A percentile compares a stretch with the other conserved stretches of the same genome.
Evolutionary conservation across 257 asterid genomes (phyloP).

Genomic region (Ophiorrhiza pumila): DNA sequence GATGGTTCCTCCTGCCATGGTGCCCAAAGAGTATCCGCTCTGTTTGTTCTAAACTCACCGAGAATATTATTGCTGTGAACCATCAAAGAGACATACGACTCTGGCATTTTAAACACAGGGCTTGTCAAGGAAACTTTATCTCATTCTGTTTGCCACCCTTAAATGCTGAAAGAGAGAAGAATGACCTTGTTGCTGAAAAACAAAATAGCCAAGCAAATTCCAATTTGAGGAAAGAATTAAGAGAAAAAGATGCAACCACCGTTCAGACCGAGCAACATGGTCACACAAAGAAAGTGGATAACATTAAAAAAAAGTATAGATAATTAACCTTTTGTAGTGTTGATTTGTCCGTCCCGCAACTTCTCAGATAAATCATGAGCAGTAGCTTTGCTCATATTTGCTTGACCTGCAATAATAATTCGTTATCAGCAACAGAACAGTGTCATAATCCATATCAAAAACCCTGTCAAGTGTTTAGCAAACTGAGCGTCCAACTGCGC

Average conservation of each 20-base stretch:
- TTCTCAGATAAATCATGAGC: constrained; percentile 58
- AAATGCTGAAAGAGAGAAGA: constrained; percentile 99
- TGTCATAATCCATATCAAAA: background rate
- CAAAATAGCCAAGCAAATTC: constrained; percentile 22
- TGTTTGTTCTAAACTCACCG: background rate
- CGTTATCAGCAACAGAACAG: constrained; percentile 5
- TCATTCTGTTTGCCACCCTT: constrained; percentile 72
- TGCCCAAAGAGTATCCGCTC: background rate
- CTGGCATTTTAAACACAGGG: background rate
- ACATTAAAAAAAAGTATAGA: background rate
- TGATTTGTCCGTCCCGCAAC: constrained; percentile 57
- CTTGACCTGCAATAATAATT: constrained; percentile 52
- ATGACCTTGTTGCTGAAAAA: constrained; percentile 87
- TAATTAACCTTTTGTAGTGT: constrained; percentile 65
- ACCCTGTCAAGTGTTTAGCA: background rate
- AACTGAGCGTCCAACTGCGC: background rate
- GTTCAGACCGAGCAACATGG: constrained; percentile 2
- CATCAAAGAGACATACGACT: background rate
- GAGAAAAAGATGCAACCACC: constrained; percentile 2
- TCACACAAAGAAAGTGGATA: constrained; percentile 7
- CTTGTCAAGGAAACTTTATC: constrained; percentile 28
- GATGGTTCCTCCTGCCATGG: background rate
- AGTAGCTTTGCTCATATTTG: constrained; percentile 41
- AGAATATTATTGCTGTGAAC: constrained; percentile 1
- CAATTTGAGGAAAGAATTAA: constrained; percentile 10